Percentiles rank a stretch among this genome's conserved stretches.
Evolutionary conservation across 73 alveolate genomes (phyloP).

Genomic region (Blepharisma japonicum): DNA sequence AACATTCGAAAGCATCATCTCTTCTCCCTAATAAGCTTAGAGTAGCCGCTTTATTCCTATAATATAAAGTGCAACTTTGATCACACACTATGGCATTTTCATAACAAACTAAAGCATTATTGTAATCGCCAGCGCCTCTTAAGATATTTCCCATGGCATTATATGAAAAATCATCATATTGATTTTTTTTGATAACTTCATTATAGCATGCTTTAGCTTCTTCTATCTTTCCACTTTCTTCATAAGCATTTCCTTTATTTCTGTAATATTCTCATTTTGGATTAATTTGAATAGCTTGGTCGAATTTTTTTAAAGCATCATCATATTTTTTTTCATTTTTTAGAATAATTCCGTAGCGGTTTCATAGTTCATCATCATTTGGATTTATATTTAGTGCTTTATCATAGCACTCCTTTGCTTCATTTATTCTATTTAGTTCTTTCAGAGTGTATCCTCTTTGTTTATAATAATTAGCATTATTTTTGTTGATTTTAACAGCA

Average conservation of each 20-base stretch:
- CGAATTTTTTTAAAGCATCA: neutral
- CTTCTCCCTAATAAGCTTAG: neutral
- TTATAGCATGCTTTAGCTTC: slow-evolving; percentile 43
- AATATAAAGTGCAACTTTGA: neutral
- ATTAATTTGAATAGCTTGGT: neutral
- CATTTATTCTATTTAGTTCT: neutral
- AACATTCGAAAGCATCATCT: slow-evolving; percentile 2
- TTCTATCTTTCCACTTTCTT: slow-evolving; percentile 27
- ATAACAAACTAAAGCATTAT: too few species aligned
- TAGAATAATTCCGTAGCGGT: neutral
- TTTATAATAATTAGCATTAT: neutral
- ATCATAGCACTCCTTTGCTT: neutral
- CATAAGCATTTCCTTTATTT: slow-evolving; percentile 40
- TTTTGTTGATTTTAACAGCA: neutral
- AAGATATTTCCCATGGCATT: too few species aligned
- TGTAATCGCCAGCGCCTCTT: too few species aligned
- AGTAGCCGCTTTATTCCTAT: slow-evolving; percentile 14
- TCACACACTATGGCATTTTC: too few species aligned
- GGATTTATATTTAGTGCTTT: neutral
- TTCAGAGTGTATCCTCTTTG: neutral
- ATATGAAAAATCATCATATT: slow-evolving; percentile 25
- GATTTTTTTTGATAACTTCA: slow-evolving; percentile 40
- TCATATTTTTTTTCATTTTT: neutral
- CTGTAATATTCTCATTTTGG: neutral
- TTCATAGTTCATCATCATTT: neutral